Base-by-base conservation (phyloP, 192 early-diverging fungal genomes). In the Gonapodya sp. region DNA sequence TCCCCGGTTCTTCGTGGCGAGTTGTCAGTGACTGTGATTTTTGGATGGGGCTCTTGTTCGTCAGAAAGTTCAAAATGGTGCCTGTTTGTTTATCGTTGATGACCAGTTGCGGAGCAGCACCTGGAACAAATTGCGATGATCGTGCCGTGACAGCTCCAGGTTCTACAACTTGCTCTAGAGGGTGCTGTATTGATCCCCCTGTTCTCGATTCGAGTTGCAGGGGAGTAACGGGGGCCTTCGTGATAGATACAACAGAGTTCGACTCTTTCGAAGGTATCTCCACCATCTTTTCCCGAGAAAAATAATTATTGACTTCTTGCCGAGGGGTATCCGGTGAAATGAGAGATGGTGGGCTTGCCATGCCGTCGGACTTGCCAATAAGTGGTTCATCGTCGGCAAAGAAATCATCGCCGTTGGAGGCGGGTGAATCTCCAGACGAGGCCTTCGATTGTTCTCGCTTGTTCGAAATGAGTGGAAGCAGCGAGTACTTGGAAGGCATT, bases 1-100 rank as follows among this genome's bases (percentile, higher is more conserved):
- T 73, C n/a, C 72, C 72, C n/a, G 72, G 72, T 78, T 78, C 36
- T n/a, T 78, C n/a, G 77, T 78, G 8, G 46, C 46, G 46, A 64
- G 8, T 24, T 16, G 46, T 64, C 46, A 64, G 46, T 24, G 46
- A 64, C 46, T 64, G 46, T 64, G 46, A 64, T 24, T 64, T 64
- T 24, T 64, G 46, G 24, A 64, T 64, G 46, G 46, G 46, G 46
- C 46, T 64, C 24, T 24, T 24, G 46, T 24, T 8, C n/a, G n/a
- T n/a, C 8, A 64, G 46, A 64, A 16, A 16, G 46, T 64, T 64
- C 46, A 64, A 24, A 64, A 8, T 64, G 46, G 46, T 24, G 8
- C 46, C 46, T 8, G 46, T 64, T 8, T 64, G 8, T 64, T 64
- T 64, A 24, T 24, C 8, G 46, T 8, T 16, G 8, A 24, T 24